Base-by-base conservation (phyloP, 1,284 basidiomycete species). In the Coniferiporia sulphurascens region DNA sequence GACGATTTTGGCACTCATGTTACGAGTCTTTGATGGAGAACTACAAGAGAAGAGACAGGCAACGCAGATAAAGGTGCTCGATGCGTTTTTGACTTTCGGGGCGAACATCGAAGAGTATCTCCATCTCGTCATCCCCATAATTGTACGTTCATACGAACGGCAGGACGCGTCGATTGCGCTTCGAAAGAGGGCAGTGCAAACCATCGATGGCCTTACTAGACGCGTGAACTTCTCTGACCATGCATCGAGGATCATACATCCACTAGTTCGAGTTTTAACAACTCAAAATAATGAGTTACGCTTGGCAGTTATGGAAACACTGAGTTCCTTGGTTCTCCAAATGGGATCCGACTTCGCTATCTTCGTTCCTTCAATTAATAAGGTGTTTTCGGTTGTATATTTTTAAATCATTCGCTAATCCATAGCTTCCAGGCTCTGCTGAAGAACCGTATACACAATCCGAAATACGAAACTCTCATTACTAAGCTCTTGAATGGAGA, bases 201-300 rank as follows among this genome's bases (percentile, higher is more conserved):
- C 94, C 0, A 91, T 98, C 17, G 95, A 95, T 48, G 91, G 92
- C 34, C 76, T 99, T 17, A 95, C 94, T 13, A 84, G 89, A 64
- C 87, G 96, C 64, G 94, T 99, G 67, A 98, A 99, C 74, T 98
- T 99, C 70, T 95, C 93, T n/a, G 97, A 99, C 69, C 95, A 99
- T 68, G 95, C 96, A 7, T 97, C 95, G 17, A 85, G 96, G 50
- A 98, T 99, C 68, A 93, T 99, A 22, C 97, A 98, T 69, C 96
- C 97, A 1, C 80, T 99, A 13, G 89, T 95, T 44, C 85, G 97
- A 49, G 91, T 98, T 3, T 77, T 99, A 56, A 86, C 88, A 46
- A 80, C 79, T n/a, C 88, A 83, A 64, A 91, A 91, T 57, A 63
- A 69, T 15, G 96, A 99, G 62, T 77, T 99, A 50, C 82, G 93